Base-by-base conservation (phyloP, 2,329 filamentous ascomycete species). In the Colletotrichum sp. region DNA sequence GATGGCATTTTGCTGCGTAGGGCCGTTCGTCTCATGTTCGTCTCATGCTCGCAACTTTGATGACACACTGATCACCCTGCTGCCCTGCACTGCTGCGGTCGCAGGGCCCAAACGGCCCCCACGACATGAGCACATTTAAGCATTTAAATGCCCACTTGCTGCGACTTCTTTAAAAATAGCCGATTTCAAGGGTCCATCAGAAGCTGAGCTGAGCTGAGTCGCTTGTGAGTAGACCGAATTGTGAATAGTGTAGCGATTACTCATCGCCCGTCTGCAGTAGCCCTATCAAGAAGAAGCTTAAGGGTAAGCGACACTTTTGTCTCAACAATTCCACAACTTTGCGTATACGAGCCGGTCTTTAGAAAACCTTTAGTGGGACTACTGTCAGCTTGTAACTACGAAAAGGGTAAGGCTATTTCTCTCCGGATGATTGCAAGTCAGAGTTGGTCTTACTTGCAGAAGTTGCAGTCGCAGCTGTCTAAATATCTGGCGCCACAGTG, bases 1-100 rank as follows among this genome's bases (percentile, higher is more conserved):
- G 9, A 48, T 21, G 0, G 18, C 1, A 4, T 3, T n/a, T 36
- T 3, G 2, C 26, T 28, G 26, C 26, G 26, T 28, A n/a, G 1
- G 18, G 43, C 18, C 5, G 43, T 48, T 48, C 43, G 43, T 48
- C 43, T 48, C 18, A 48, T 7, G 6, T 48, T 48, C 43, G 43
- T 48, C 43, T 48, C 43, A 48, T 48, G 18, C 10, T 48, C 1
- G 43, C 18, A 48, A 21, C 43, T 48, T 48, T 21, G n/a, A 12
- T 48, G 10, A 7, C 43, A 48, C 43, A 48, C 43, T n/a, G 43
- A 48, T 48, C 43, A 48, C 18, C 43, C 43, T 21, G 43, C 43
- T 48, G 43, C n/a, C 43, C 6, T 48, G 43, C 6, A 4, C 18
- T 48, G 43, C 0, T 1, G 43, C 43, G 2, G n/a, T 13, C 1